These are phyloP conservation scores for Sugiyamaella paludigena DNA, from an alignment of 1,139 yeast species.

Conservation along the genomic window DNA sequence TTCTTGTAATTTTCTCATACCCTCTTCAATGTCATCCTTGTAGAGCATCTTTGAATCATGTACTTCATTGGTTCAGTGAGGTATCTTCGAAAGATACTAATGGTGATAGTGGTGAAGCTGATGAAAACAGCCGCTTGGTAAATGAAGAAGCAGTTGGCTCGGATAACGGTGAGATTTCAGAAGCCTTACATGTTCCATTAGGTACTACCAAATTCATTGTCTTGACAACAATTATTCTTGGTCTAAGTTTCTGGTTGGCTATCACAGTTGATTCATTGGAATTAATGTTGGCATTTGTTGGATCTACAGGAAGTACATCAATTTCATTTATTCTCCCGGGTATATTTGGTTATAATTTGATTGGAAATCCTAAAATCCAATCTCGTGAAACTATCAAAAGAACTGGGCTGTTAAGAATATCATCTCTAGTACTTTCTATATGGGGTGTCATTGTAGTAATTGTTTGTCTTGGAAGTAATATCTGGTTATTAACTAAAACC, in stretches of 20 bases:
- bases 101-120: slow-evolving; percentile 3
- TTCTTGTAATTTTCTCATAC: slow-evolving; percentile 82
- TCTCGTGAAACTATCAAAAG: slow-evolving; percentile 20
- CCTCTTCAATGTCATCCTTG: slow-evolving; percentile 95
- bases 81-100: slow-evolving; percentile 1
- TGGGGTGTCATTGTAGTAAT: slow-evolving; percentile 83
- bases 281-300: slow-evolving; percentile 85
- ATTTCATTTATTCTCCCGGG: slow-evolving; percentile 94
- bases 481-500: slow-evolving; percentile 33
- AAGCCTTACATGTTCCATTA: slow-evolving; percentile 43
- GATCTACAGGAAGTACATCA: slow-evolving; percentile 92
- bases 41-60: slow-evolving; percentile 76
- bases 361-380: slow-evolving; percentile 19
- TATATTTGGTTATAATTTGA: slow-evolving; percentile 72
- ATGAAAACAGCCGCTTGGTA: slow-evolving; percentile 16
- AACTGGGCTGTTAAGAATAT: slow-evolving; percentile 46
- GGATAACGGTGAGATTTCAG: not conserved
- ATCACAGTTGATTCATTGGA: slow-evolving; percentile 75
- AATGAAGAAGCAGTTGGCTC: slow-evolving; percentile 3
- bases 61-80: slow-evolving; percentile 51
- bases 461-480: slow-evolving; percentile 73
- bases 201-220: slow-evolving; percentile 52
- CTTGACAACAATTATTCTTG: slow-evolving; percentile 65
- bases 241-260: slow-evolving; percentile 69
- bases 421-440: slow-evolving; percentile 57